Conservation (phyloP, 257 asterid genomes). For the Thymus quinquecostatus region DNA sequence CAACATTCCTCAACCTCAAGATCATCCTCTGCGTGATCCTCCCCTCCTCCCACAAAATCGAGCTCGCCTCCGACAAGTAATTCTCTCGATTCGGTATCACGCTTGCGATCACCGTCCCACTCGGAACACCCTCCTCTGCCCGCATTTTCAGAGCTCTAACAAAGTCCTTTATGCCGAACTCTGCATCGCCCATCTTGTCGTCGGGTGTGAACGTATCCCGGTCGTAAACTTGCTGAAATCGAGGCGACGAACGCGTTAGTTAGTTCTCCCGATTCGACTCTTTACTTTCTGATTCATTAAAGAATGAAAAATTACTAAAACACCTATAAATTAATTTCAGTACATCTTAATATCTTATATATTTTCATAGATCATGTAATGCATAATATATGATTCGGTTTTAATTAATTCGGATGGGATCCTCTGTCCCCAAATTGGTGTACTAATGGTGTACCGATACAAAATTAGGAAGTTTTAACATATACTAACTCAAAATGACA, state of each 20-base stretch:
- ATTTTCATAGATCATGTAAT: no score
- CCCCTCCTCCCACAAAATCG: conserved; percentile 54
- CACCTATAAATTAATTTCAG: not conserved
- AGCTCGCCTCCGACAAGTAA: conserved; percentile 65
- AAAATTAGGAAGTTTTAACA: no score
- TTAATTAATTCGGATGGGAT: no score
- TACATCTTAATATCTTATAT: no score
- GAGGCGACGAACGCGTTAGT: not conserved
- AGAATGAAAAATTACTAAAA: not conserved
- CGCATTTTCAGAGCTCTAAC: conserved; percentile 47
- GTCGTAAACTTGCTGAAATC: conserved; percentile 69
- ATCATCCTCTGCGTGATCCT: conserved; percentile 56
- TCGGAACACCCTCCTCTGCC: conserved; percentile 41
- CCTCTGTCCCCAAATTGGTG: no score
- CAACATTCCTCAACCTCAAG: conserved; percentile 66
- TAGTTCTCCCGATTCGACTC: conserved; percentile 39
- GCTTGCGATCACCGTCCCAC: conserved; percentile 54
- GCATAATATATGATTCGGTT: no score
- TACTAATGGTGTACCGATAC: no score
- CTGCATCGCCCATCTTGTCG: conserved; percentile 92
- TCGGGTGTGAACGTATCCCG: conserved; percentile 56
- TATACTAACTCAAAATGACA: no score
- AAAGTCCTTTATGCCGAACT: conserved; percentile 50
- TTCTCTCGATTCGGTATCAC: conserved; percentile 59
- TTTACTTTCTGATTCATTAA: conserved; percentile 57